A percentile compares a stretch with the other conserved stretches of the same genome.
Conservation (phyloP, 2,329 filamentous ascomycete genomes). For the Trichoderma sp. region DNA sequence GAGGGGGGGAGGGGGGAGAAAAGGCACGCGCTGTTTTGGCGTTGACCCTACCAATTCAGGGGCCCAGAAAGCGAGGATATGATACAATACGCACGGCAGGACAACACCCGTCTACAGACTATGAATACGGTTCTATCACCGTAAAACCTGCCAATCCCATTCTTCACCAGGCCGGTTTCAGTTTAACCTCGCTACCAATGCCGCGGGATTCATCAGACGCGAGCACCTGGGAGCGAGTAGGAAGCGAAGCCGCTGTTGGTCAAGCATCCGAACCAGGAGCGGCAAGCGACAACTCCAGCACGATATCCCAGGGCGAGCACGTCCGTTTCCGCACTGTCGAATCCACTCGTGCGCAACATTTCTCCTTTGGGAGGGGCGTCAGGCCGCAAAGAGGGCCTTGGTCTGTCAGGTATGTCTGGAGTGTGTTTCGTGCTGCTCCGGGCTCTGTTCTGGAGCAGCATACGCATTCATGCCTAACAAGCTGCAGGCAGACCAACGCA, state of each 20-base stretch:
- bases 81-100: conserved; percentile 8
- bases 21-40: not conserved
- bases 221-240: conserved; percentile 7
- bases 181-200: conserved; percentile 10
- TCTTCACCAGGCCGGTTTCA: not conserved
- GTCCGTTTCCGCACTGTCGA: not conserved
- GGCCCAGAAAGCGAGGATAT: not conserved
- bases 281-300: not conserved
- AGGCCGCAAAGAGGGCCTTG: conserved; percentile 2
- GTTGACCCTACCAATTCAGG: conserved; percentile 6
- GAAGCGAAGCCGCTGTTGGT: conserved; percentile 2
- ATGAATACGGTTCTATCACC: not conserved
- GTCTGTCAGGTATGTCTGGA: not conserved
- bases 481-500: conserved; percentile 4
- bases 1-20: not conserved
- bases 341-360: conserved; percentile 11
- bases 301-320: not conserved
- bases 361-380: not conserved
- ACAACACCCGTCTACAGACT: not conserved
- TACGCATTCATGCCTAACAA: conserved; percentile 17
- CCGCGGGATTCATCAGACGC: not conserved
- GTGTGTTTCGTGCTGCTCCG: not conserved
- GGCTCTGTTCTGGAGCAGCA: not conserved
- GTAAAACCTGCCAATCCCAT: not conserved
- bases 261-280: not conserved